A percentile compares a stretch with the other conserved stretches of the same genome.
These are phyloP conservation scores for Coprinopsis strossmayeri DNA, from an alignment of 768 basidiomycete genomes.

Conservation along the genomic window DNA sequence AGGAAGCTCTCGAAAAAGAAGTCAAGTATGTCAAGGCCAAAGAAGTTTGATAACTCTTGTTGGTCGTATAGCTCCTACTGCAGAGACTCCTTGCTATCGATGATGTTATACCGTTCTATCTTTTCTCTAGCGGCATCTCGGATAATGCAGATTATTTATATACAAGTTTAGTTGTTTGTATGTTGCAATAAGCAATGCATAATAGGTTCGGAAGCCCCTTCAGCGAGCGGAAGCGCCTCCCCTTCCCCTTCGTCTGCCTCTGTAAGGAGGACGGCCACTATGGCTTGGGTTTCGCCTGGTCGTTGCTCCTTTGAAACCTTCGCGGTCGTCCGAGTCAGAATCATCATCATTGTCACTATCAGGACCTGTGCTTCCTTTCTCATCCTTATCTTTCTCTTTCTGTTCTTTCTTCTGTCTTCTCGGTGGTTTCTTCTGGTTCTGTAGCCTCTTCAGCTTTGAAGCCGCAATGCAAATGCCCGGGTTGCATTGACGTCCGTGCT, in stretches of 20 bases:
- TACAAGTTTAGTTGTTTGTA: too few species aligned
- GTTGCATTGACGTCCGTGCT: background rate
- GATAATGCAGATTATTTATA: too few species aligned
- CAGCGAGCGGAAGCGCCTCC: background rate
- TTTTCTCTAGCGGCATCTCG: too few species aligned
- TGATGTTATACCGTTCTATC: too few species aligned
- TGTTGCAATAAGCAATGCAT: background rate
- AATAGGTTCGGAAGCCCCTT: too few species aligned
- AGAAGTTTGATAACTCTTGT: constrained; percentile 14
- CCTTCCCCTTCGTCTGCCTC: background rate
- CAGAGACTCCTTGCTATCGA: too few species aligned
- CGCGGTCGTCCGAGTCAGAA: background rate
- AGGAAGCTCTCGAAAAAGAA: constrained; percentile 56
- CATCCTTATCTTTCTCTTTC: background rate
- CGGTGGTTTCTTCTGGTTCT: background rate
- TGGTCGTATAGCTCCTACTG: background rate
- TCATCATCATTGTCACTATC: background rate
- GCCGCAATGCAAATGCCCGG: constrained; percentile 4
- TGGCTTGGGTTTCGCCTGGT: background rate
- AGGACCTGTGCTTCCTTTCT: background rate
- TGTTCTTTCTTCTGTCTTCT: constrained; percentile 1
- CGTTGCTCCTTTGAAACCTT: background rate
- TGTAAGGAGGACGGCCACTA: background rate
- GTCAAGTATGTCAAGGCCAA: constrained; percentile 42
- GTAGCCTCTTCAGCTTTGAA: background rate